Base-by-base conservation (phyloP, 2,329 filamentous ascomycete genomes). In the Diaporthe helianthi region DNA sequence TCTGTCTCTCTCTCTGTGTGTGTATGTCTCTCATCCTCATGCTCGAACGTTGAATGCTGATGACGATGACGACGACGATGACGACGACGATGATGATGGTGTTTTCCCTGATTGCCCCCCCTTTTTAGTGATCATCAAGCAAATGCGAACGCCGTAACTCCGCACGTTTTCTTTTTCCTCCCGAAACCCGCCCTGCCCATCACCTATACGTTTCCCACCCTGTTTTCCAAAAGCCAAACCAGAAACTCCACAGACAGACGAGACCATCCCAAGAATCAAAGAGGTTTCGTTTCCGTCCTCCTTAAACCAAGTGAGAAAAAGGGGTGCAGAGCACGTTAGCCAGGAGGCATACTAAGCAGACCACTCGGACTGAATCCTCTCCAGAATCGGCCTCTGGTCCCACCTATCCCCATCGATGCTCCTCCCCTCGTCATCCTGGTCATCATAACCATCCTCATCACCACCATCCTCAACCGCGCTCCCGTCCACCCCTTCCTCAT, bases 321-420 rank as follows among this genome's bases (percentile, higher is more conserved):
- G 24, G n/a, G 36, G 36, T 36, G 36, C 13, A 31, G 26, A 24
- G 53, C 44, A 47, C 5, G 2, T 31, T 26, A 19, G 53, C 22
- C 24, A 33, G 41, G 41, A 29, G 54, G 36, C 12, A 4, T 65
- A 7, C 58, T 68, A 73, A 41, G 36, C 51, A 64, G 72, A 67
- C 66, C 71, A 70, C 6, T 71, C 76, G 12, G 76, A 77, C 54
- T 73, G 72, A 24, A 75, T 76, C 38, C 79, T 76, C 69, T 79
- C 73, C 58, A 81, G 71, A 4, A 80, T 64, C 19, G 83, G 83
- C 55, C 82, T 76, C 68, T 81, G 78, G 61, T 83, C 83, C 78
- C 80, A 83, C 12, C 73, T 68, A 19, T 78, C 75, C 7, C 73
- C 74, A 5, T 77, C 76, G 19, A 78, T 76, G 64, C 75, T 77